Conservation (phyloP, 352 stramenopile species). For the Pythium sp. region DNA sequence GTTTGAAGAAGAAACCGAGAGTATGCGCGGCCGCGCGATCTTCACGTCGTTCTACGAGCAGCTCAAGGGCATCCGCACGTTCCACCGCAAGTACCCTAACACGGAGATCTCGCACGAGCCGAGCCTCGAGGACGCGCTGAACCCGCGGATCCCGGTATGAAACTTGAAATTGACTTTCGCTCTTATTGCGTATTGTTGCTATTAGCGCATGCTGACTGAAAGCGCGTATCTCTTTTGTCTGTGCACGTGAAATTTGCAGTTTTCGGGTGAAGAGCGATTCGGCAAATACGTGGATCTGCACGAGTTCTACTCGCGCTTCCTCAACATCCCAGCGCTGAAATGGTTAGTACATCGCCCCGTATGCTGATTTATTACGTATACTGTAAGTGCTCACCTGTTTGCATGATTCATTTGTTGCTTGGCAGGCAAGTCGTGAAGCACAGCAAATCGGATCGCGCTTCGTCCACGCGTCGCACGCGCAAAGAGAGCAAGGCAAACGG, state of each 20-base stretch:
- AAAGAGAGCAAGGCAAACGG: conserved; percentile 22
- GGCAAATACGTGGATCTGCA: conserved; percentile 91
- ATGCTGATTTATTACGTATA: not conserved
- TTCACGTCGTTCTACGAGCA: conserved; percentile 90
- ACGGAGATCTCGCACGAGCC: conserved; percentile 64
- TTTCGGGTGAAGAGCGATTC: conserved; percentile 87
- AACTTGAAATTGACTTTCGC: not conserved
- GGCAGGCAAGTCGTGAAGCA: conserved; percentile 30
- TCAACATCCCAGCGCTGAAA: conserved; percentile 75
- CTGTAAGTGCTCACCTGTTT: not conserved
- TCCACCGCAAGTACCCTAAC: conserved; percentile 85
- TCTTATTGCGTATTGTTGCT: conserved; percentile 2
- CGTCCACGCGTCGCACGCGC: conserved; percentile 13
- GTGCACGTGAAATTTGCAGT: conserved; percentile 27
- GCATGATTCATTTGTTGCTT: not conserved
- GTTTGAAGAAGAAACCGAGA: conserved; percentile 73
- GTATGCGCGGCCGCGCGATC: conserved; percentile 69
- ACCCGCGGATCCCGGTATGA: conserved; percentile 52
- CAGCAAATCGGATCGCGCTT: conserved; percentile 15
- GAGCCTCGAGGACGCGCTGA: conserved; percentile 50
- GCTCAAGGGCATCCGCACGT: conserved; percentile 79
- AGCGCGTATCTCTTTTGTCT: conserved; percentile 2
- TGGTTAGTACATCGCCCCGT: conserved; percentile 18
- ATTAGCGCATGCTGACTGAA: not conserved
- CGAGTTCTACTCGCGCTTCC: conserved; percentile 73